Evolutionary conservation across 2,329 filamentous ascomycete genomes (phyloP).

Genomic region (Colletotrichum falcatum): DNA sequence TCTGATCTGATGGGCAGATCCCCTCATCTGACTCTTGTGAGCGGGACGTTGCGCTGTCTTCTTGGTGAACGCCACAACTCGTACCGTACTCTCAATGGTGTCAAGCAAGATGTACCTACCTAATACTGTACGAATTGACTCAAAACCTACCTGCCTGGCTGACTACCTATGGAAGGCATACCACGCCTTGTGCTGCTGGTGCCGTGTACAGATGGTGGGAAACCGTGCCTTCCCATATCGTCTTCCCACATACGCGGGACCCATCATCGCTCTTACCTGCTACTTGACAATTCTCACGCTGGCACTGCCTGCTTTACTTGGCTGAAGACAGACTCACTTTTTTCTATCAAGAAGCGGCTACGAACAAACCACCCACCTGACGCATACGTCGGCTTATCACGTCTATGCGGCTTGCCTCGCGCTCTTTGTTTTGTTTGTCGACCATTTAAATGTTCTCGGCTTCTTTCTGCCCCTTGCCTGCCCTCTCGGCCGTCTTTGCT

Average conservation of each 20-base stretch:
- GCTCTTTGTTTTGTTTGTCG: neutral
- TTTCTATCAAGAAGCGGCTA: neutral
- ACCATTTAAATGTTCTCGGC: neutral
- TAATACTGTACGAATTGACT: too few species aligned
- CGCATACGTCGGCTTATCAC: neutral
- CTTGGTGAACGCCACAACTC: neutral
- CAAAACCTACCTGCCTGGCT: too few species aligned
- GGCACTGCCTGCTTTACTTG: neutral
- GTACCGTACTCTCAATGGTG: neutral
- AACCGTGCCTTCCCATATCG: neutral
- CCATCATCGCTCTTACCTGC: neutral
- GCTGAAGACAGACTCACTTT: neutral
- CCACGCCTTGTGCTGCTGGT: neutral
- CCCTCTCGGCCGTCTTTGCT: too few species aligned
- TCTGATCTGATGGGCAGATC: too few species aligned
- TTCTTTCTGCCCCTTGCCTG: neutral
- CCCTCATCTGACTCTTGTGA: neutral
- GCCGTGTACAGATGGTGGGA: neutral
- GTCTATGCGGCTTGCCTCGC: slow-evolving; percentile 8
- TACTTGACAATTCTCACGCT: neutral
- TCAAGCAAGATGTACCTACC: neutral
- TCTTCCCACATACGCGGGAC: too few species aligned
- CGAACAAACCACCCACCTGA: neutral
- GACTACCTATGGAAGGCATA: neutral
- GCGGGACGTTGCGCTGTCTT: neutral